Conservation (phyloP, 306 rosid genomes). For the Quercus gilva region DNA sequence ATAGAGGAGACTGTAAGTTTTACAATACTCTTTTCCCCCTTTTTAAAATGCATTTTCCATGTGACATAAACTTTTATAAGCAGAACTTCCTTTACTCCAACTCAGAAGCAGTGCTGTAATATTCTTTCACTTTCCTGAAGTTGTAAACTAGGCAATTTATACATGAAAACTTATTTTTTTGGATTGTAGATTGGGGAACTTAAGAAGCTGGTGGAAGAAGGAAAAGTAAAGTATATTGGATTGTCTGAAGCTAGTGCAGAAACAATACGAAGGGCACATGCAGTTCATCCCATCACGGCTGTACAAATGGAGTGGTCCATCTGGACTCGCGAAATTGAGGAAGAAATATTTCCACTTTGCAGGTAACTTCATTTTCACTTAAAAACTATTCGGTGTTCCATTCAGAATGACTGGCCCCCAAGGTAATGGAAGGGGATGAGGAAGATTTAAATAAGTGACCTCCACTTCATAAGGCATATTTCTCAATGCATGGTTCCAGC, state of each 20-base stretch:
- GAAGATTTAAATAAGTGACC: no score
- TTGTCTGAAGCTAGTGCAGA: slow-evolving; percentile 66
- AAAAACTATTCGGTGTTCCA: not conserved
- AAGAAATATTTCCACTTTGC: slow-evolving; percentile 65
- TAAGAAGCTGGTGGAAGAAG: slow-evolving; percentile 59
- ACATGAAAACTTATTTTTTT: not conserved
- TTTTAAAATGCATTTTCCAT: not conserved
- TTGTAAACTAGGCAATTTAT: no score
- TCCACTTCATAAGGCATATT: not conserved
- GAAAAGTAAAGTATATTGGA: slow-evolving; percentile 59
- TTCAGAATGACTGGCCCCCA: not conserved
- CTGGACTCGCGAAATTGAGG: slow-evolving; percentile 76
- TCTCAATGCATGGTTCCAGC: no score
- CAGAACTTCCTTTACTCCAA: not conserved
- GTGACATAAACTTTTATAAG: not conserved
- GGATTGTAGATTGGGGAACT: slow-evolving; percentile 55
- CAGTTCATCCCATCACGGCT: slow-evolving; percentile 78
- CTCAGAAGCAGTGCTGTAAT: slow-evolving; percentile 1
- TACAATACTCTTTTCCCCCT: not conserved
- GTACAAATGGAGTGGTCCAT: slow-evolving; percentile 76
- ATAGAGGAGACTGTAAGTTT: slow-evolving; percentile 75
- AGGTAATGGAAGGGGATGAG: no score
- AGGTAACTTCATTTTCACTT: slow-evolving; percentile 29
- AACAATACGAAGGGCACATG: slow-evolving; percentile 69
- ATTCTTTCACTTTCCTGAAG: not conserved